phyloP scores from a whole-genome alignment of 176 grass and related monocot genomes.

The Oryza nivara region DNA sequence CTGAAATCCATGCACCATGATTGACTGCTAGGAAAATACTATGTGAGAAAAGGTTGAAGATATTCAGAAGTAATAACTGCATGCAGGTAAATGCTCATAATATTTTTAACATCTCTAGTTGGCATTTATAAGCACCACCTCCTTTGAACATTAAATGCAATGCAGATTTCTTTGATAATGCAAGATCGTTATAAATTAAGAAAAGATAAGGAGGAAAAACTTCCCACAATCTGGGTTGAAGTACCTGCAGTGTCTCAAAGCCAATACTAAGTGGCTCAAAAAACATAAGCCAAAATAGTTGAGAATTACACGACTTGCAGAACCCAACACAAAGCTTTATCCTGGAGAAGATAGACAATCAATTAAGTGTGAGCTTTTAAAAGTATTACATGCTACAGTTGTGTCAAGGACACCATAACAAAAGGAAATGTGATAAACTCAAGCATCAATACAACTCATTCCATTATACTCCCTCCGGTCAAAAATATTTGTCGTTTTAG shows the following conservation, averaged over 20 bases:
- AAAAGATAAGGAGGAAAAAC: constrained; percentile 12
- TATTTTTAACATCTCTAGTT: background rate
- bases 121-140: constrained; percentile 22
- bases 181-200: constrained; percentile 9
- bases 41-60: constrained; percentile 39
- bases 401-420: background rate
- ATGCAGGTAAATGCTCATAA: constrained; percentile 12
- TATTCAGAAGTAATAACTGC: constrained; percentile 27
- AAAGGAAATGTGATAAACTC: background rate
- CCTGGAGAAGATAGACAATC: constrained; percentile 58
- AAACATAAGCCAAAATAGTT: constrained; percentile 89
- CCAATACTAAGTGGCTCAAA: constrained; percentile 93
- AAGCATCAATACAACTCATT: background rate
- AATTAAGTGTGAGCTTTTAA: background rate
- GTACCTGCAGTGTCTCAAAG: constrained; percentile 98
- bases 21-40: constrained; percentile 63
- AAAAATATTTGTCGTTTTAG: no score
- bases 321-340: constrained; percentile 79
- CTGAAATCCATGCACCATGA: constrained; percentile 99
- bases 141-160: background rate
- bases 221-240: constrained; percentile 33
- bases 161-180: background rate
- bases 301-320: constrained; percentile 73
- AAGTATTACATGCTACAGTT: background rate
- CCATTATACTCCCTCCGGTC: background rate